Conservation (phyloP, 139 green algal species). For the Chlamydomonas schloesseri region DNA sequence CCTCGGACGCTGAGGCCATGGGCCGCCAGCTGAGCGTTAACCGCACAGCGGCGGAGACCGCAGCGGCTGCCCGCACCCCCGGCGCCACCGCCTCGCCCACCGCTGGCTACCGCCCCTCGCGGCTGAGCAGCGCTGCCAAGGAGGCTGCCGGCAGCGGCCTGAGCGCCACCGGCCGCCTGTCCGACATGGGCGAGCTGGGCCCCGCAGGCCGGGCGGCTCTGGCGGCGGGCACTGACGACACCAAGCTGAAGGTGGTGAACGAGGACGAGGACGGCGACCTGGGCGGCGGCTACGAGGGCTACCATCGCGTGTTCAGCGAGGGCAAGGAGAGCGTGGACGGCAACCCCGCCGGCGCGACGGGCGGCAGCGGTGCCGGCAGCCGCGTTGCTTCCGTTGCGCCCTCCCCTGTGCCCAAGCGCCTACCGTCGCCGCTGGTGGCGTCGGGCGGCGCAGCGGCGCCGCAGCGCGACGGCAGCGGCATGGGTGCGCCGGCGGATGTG, state of each 20-base stretch:
- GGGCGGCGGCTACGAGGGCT: neutral
- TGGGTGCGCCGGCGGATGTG: neutral
- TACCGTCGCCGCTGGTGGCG: neutral
- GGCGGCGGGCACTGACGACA: neutral
- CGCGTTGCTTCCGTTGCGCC: no score
- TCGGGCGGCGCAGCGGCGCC: neutral
- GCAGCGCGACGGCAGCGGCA: neutral
- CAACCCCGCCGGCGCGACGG: no score
- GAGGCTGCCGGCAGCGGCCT: neutral
- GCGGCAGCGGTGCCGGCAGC: neutral
- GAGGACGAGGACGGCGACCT: neutral
- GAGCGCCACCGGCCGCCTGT: no score
- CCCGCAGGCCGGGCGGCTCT: no score
- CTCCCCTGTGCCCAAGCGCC: no score
- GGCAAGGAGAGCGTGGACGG: no score
- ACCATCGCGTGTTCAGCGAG: neutral
- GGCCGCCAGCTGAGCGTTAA: constrained; percentile 6
- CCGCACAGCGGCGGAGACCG: constrained; percentile 14
- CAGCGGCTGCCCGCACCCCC: neutral
- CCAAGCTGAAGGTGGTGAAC: neutral
- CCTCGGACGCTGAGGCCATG: constrained; percentile 3
- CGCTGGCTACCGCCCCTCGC: neutral
- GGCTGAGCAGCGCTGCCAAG: neutral
- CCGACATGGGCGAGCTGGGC: no score
- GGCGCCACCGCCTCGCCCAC: no score